These are phyloP conservation scores for Cicer arietinum DNA, from an alignment of 306 rosid species.

Conservation along the genomic window DNA sequence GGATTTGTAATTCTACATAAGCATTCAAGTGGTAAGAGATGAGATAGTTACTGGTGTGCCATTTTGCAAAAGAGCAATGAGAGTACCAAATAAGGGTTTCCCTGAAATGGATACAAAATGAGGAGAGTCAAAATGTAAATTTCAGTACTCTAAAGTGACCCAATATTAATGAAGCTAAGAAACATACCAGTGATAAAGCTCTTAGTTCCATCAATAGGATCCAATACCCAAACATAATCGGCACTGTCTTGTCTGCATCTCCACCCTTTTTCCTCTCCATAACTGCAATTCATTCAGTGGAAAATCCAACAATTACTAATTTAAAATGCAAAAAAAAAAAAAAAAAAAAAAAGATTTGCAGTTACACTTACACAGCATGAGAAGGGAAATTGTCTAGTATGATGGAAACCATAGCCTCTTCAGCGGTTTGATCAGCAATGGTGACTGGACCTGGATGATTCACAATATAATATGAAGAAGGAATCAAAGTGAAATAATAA, in stretches of 20 bases:
- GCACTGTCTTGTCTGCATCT: slow-evolving; percentile 70
- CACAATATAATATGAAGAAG: neutral
- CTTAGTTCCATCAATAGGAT: slow-evolving; percentile 96
- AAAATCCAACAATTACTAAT: neutral
- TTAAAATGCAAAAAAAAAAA: neutral
- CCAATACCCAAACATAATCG: slow-evolving; percentile 94
- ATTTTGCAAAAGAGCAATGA: slow-evolving; percentile 74
- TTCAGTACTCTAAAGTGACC: neutral
- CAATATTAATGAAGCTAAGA: neutral
- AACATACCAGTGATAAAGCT: slow-evolving; percentile 88
- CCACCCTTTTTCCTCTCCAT: slow-evolving; percentile 97
- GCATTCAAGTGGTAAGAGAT: slow-evolving; percentile 40
- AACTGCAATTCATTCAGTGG: slow-evolving; percentile 60
- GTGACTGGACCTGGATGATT: slow-evolving; percentile 81
- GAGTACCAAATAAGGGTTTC: slow-evolving; percentile 93
- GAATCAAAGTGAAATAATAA: neutral
- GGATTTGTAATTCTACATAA: slow-evolving; percentile 14
- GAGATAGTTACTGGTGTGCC: slow-evolving; percentile 71
- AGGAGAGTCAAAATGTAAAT: slow-evolving; percentile 21
- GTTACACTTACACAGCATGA: slow-evolving; percentile 70
- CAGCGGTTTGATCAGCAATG: slow-evolving; percentile 88
- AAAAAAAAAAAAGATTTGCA: slow-evolving; percentile 4
- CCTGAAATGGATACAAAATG: slow-evolving; percentile 58
- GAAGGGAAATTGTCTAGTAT: slow-evolving; percentile 68
- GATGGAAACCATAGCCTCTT: slow-evolving; percentile 83